Base-by-base conservation (phyloP, 257 asterid genomes). In the Marsdenia floribunda region DNA sequence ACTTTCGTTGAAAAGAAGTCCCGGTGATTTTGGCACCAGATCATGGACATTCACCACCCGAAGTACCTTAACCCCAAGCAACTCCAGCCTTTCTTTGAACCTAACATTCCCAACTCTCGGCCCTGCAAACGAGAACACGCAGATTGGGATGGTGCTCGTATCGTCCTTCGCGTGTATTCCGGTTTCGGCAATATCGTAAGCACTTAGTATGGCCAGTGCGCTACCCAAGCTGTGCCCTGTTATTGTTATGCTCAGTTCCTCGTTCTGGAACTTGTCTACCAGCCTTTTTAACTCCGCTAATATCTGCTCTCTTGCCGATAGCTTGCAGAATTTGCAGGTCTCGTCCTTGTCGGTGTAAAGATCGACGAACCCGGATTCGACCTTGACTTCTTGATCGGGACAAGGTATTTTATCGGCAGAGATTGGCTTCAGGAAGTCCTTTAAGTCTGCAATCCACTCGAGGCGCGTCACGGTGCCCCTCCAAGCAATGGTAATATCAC, bases 161-260 rank as follows among this genome's bases (percentile, higher is more conserved):
- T 80, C 76, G 0, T 10, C 44, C 54, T 70, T 69, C 21, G 78
- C 73, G 11, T 82, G 57, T 2, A 72, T 4, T 0, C 82, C 83
- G 18, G 88, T 87, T 76, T 87, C 87, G 0, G 70, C 78, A 14
- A 85, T 69, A 21, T 87, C 92, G 5, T 85, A 85, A 0, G 80
- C 88, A 75, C 85, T 82, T 8, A 87, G 29, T 18, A 84, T 33
- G 1, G 90, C 90, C 12, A 85, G 42, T 0, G 90, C 86, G 0
- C 77, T 81, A 0, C 92, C 92, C 54, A 87, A 66, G 47, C 85
- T 85, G 37, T 87, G 90, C 3, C 90, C 92, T 0, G 76, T 77
- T 6, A 82, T 49, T 0, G 90, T 83, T 7, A 87, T 72, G 77
- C 92, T 87, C 19, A 85, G 1, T 49, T 84, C 83, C 42, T 87